Evolutionary conservation across 1,284 basidiomycete genomes (phyloP).

Genomic region (Marasmius sp.): DNA sequence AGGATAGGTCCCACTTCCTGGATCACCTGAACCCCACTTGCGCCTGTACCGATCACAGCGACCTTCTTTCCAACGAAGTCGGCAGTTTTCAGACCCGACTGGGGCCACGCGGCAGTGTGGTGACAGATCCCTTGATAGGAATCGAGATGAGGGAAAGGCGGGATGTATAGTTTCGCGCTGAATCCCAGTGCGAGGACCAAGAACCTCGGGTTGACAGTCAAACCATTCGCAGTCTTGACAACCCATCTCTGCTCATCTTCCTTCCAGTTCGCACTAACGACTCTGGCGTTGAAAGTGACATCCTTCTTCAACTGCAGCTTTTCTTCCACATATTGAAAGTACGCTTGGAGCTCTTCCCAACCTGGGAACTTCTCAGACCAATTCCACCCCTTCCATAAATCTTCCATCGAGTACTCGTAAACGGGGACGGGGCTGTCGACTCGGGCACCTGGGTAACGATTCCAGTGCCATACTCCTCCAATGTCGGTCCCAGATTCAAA

Average conservation of each 20-base stretch:
- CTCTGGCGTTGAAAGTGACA: constrained; percentile 20
- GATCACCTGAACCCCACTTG: constrained; percentile 26
- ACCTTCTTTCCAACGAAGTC: constrained; percentile 22
- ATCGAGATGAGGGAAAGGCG: constrained; percentile 16
- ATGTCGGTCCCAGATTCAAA: not conserved
- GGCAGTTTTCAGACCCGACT: constrained; percentile 9
- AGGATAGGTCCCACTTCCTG: constrained; percentile 18
- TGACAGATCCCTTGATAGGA: constrained; percentile 21
- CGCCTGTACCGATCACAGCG: constrained; percentile 25
- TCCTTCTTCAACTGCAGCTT: constrained; percentile 22
- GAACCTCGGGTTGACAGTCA: constrained; percentile 13
- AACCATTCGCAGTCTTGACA: constrained; percentile 18
- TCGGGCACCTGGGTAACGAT: not conserved
- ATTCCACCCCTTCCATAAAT: constrained; percentile 25
- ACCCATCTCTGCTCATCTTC: constrained; percentile 17
- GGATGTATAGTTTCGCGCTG: constrained; percentile 20
- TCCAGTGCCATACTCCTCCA: not conserved
- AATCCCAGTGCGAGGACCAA: constrained; percentile 23
- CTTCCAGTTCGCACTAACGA: constrained; percentile 20
- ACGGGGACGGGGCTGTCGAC: constrained; percentile 12
- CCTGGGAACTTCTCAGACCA: constrained; percentile 21
- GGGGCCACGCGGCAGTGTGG: constrained; percentile 24
- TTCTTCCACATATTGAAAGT: constrained; percentile 22
- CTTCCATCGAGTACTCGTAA: constrained; percentile 22
- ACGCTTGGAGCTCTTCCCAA: constrained; percentile 18